These are phyloP conservation scores for Jaapia argillacea DNA, from an alignment of 768 basidiomycete species.

Conservation along the genomic window DNA sequence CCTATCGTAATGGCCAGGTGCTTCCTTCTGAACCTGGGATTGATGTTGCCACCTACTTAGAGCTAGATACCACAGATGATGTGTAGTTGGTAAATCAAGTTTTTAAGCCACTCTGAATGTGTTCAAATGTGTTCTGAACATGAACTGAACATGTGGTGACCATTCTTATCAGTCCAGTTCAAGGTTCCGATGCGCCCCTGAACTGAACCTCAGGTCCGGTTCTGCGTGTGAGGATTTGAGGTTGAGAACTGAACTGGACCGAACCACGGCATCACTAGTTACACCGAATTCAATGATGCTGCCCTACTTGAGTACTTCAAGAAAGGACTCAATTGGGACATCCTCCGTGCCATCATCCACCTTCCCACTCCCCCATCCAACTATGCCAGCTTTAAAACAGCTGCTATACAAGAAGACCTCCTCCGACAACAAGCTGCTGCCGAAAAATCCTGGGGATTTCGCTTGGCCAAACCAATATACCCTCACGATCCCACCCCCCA, in stretches of 20 bases:
- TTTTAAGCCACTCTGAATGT: background rate
- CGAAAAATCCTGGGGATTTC: too few species aligned
- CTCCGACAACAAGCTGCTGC: too few species aligned
- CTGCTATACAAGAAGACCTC: too few species aligned
- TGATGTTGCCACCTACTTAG: background rate
- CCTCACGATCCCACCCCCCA: too few species aligned
- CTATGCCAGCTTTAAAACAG: too few species aligned
- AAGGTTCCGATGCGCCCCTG: background rate
- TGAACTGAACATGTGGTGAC: background rate
- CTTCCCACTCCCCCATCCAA: too few species aligned
- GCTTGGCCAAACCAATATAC: too few species aligned
- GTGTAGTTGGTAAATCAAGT: background rate
- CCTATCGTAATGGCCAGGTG: conserved; percentile 19
- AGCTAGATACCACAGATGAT: too few species aligned
- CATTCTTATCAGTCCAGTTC: background rate
- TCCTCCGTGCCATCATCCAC: too few species aligned
- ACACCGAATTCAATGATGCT: too few species aligned
- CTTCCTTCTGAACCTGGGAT: conserved; percentile 4
- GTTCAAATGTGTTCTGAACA: background rate
- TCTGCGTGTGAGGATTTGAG: background rate
- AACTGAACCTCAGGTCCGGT: background rate
- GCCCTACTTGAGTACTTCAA: too few species aligned
- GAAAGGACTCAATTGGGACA: too few species aligned
- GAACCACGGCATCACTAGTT: background rate
- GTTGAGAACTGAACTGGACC: background rate